Conservation (phyloP, 257 asterid genomes). For the Ocimum tenuiflorum region DNA sequence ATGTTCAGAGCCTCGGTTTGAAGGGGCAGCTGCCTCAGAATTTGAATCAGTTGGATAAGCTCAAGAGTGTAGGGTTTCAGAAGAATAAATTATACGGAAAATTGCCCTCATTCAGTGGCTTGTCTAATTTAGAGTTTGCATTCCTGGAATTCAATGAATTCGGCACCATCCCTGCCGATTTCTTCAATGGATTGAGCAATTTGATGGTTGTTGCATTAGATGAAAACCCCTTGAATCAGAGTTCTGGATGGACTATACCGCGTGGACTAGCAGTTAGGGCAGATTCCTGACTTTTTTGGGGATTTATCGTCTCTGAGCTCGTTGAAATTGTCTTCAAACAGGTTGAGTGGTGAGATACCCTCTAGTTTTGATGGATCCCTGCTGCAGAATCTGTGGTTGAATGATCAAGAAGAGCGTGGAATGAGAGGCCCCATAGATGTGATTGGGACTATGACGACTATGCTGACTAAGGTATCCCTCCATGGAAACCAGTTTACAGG, state of each 20-base stretch:
- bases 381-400: slow-evolving; percentile 61
- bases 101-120: slow-evolving; percentile 58
- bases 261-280: slow-evolving; percentile 48
- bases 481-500: slow-evolving; percentile 68
- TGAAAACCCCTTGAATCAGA: slow-evolving; percentile 51
- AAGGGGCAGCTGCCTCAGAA: slow-evolving; percentile 60
- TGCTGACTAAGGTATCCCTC: slow-evolving; percentile 41
- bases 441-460: slow-evolving; percentile 47
- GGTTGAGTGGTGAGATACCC: slow-evolving; percentile 46
- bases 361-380: slow-evolving; percentile 39
- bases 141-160: slow-evolving; percentile 52
- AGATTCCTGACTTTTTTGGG: slow-evolving; percentile 58
- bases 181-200: slow-evolving; percentile 49
- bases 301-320: slow-evolving; percentile 43
- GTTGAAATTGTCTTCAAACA: slow-evolving; percentile 43
- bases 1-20: slow-evolving; percentile 54
- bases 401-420: slow-evolving; percentile 50
- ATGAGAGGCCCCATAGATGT: slow-evolving; percentile 48
- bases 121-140: slow-evolving; percentile 48
- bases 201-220: slow-evolving; percentile 56
- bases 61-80: slow-evolving; percentile 54
- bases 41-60: slow-evolving; percentile 45
- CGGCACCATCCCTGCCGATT: slow-evolving; percentile 54
- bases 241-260: slow-evolving; percentile 59
- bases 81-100: slow-evolving; percentile 47